A percentile compares a stretch with the other conserved stretches of the same genome.
Conservation (phyloP, 257 asterid species). For the Lantana camara region DNA sequence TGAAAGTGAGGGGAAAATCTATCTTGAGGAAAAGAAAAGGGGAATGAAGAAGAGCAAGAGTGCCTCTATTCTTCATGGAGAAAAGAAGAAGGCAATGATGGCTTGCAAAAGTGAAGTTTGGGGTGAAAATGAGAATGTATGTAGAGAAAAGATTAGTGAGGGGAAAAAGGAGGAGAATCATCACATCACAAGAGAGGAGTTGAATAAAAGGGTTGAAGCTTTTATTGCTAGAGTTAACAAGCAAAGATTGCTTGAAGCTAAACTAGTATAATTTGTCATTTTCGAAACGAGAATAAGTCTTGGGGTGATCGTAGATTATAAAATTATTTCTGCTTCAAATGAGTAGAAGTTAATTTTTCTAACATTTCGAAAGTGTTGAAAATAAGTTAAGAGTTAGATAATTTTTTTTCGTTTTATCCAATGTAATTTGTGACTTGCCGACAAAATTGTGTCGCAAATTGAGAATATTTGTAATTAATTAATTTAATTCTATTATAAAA, state of each 20-base stretch:
- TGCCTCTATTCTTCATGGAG: background rate
- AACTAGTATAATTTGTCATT: background rate
- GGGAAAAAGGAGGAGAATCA: slow-evolving; percentile 9
- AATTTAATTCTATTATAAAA: no score
- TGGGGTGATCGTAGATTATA: background rate
- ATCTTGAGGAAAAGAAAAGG: slow-evolving; percentile 3
- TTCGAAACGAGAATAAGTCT: background rate
- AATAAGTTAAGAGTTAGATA: no score
- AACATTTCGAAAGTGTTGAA: no score
- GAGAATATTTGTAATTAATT: no score
- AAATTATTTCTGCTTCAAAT: no score
- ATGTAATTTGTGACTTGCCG: no score
- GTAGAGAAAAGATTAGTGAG: slow-evolving; percentile 2
- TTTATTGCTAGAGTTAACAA: slow-evolving; percentile 39
- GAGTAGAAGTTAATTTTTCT: no score
- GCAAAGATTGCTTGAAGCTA: slow-evolving; percentile 36
- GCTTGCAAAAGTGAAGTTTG: slow-evolving; percentile 20
- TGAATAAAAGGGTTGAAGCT: slow-evolving; percentile 40
- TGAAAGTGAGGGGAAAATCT: background rate
- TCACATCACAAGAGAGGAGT: slow-evolving; percentile 27
- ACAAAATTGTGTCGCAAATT: no score
- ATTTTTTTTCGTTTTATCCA: no score
- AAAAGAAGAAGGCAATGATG: slow-evolving; percentile 20
- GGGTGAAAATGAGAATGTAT: slow-evolving; percentile 9
- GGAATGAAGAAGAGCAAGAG: slow-evolving; percentile 15